Conservation (phyloP, 2,329 filamentous ascomycete genomes). For the Tolypocladium tropicale region DNA sequence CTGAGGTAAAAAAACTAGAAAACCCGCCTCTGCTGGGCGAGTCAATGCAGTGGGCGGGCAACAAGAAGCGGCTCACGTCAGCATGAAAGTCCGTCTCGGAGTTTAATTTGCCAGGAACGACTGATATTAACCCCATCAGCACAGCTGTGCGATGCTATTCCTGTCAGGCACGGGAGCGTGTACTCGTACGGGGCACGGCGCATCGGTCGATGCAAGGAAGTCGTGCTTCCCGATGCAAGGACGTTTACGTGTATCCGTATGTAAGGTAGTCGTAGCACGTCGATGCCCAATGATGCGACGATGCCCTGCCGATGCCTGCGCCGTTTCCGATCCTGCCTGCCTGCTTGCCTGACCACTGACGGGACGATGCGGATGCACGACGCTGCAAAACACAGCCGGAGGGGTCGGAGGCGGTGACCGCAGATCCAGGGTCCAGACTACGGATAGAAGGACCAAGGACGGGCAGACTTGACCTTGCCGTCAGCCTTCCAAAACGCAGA, state of each 20-base stretch:
- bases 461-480: background rate
- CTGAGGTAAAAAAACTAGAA: background rate
- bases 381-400: background rate
- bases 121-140: background rate
- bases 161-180: background rate
- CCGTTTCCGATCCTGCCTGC: background rate
- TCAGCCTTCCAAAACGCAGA: too few relatives aligned
- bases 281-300: background rate
- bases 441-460: too few relatives aligned
- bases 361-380: background rate
- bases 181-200: background rate
- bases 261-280: too few relatives aligned
- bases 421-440: background rate
- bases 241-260: too few relatives aligned
- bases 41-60: background rate
- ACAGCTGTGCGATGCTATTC: too few relatives aligned
- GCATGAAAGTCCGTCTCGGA: background rate
- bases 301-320: background rate
- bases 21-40: background rate
- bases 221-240: too few relatives aligned
- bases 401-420: background rate
- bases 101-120: background rate
- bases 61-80: background rate
- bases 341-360: background rate
- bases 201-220: too few relatives aligned